Evolutionary conservation across 805 yeast genomes (phyloP), one percentile per base, ranked within the genome.

Genomic region (Wickerhamiella vanderwaltii): DNA sequence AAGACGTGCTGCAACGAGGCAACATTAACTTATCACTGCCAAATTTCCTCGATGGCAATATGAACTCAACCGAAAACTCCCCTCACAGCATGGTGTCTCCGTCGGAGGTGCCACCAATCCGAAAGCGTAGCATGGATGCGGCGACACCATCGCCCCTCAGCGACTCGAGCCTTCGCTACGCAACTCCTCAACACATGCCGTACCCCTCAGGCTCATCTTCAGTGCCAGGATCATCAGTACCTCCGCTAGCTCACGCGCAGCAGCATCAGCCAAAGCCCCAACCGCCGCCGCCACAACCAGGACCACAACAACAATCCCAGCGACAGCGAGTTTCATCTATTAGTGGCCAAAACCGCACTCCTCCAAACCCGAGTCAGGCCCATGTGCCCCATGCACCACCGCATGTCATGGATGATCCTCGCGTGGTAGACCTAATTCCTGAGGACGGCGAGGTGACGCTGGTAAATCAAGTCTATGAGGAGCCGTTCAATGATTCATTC

Each of bases 1-100:
- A 41, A 30, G 48, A 46, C 9, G 48, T 43, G 13, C 31, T 46
- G 13, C 37, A 39, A 5, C 11, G 30, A 3, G 28, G 35, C 16
- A 36, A 35, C 1, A 37, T 46, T 9, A 28, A 41, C 30, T 15
- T 46, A 9, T 22, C 38, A 4, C 34, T 46, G 20, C 49, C 49
- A 12, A 44, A 46, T 39, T 41, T 46, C 25, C 35, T 46, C 22
- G 41, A 43, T 17, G 22, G 29, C 26, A 28, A 20, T 29, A 20
- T 26, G 7, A 26, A 17, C 26, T 20, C 28, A 13, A 37, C 17
- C 20, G 40, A 37, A 11, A 37, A 33, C 40, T 37, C 40, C 22
- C 40, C 40, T 3, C 39, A 15, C 9, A 28, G 33, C 15, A 22
- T 33, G 4, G 6, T 33, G 9, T 33, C 26, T 23, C 26, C 26